Evolutionary conservation across 2,329 filamentous ascomycete species (phyloP), one percentile per base, ranked within the genome.

Genomic region (Cladobotryum mycophilum): DNA sequence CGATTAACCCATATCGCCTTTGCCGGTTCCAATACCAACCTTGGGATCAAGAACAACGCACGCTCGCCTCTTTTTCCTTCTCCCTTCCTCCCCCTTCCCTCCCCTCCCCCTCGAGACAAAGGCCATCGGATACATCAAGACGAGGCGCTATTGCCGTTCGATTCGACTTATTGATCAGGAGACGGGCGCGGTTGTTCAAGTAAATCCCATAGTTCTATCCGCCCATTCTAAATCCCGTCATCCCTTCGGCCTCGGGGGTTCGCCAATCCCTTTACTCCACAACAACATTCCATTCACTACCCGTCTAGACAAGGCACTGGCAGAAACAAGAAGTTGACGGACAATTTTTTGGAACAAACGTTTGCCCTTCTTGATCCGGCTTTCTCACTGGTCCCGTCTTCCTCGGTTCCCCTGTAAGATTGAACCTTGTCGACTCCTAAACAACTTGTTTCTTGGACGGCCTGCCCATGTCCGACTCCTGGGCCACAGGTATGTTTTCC

Each of bases 401-500:
- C 34, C 15, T 42, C 47, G n/a, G 25, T 30, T 22, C 15, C 37
- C 38, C 41, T 33, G 51, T 30, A 30, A 42, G 34, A 22, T 45
- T 53, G 51, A 20, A 30, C 41, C 35, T 40, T 36, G 35, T 45
- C 45, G 45, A 34, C 45, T 52, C 25, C 12, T 38, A 35, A 35
- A 6, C 20, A 17, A 13, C 34, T 30, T 45, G 37, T 11, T 36
- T 41, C 41, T 49, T 49, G 44, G 51, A 47, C 45, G 41, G 37
- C 22, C 34, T 36, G 40, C 51, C 42, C 41, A 53, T 53, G 51
- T 49, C 25, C 25, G 25, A n/a, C 42, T 34, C 47, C 42, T 49
- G 37, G 44, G 30, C 42, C 46, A 46, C 42, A 48, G 51, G 51
- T 53, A 49, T 45, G 51, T 40, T 47, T 51, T 41, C 20, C 33